A percentile compares a stretch with the other conserved stretches of the same genome.
These are phyloP conservation scores for Ogataea trehalophila DNA, from an alignment of 805 yeast genomes.

Conservation along the genomic window DNA sequence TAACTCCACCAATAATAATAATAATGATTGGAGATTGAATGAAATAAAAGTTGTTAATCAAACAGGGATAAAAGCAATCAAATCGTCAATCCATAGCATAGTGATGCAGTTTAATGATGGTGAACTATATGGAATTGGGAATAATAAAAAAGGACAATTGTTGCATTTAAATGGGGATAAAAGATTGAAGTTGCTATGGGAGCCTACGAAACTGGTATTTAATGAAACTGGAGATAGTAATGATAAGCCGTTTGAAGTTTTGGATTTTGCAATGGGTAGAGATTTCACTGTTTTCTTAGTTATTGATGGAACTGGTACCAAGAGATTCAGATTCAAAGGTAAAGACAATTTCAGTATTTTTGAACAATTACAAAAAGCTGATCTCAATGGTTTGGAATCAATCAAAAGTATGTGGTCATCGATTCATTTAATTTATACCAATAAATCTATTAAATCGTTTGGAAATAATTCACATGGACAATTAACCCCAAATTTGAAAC, in stretches of 20 bases:
- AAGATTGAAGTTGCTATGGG: slow-evolving; percentile 19
- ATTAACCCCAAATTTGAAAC: slow-evolving; percentile 12
- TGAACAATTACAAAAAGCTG: background rate
- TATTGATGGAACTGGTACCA: slow-evolving; percentile 8
- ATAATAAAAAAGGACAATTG: slow-evolving; percentile 57
- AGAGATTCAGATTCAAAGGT: slow-evolving; percentile 26
- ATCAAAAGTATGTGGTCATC: slow-evolving; percentile 77
- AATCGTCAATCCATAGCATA: slow-evolving; percentile 43
- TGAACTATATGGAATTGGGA: slow-evolving; percentile 62
- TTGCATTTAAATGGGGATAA: slow-evolving; percentile 16
- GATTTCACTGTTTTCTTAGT: slow-evolving; percentile 45
- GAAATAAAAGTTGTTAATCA: slow-evolving; percentile 1
- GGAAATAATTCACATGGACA: slow-evolving; percentile 85
- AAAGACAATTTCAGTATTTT: slow-evolving; percentile 28
- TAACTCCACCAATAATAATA: background rate
- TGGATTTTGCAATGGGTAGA: slow-evolving; percentile 42
- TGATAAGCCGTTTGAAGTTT: slow-evolving; percentile 1
- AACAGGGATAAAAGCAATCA: slow-evolving; percentile 10
- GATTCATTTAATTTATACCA: slow-evolving; percentile 41
- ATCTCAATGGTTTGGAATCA: slow-evolving; percentile 8
- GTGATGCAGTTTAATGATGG: slow-evolving; percentile 38
- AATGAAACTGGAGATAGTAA: too few species aligned
- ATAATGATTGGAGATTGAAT: background rate
- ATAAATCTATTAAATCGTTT: slow-evolving; percentile 35
- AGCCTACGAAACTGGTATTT: slow-evolving; percentile 15